A percentile compares a stretch with the other conserved stretches of the same genome.
phyloP scores from a whole-genome alignment of 169 alveolate species.

The Babesia microti region DNA sequence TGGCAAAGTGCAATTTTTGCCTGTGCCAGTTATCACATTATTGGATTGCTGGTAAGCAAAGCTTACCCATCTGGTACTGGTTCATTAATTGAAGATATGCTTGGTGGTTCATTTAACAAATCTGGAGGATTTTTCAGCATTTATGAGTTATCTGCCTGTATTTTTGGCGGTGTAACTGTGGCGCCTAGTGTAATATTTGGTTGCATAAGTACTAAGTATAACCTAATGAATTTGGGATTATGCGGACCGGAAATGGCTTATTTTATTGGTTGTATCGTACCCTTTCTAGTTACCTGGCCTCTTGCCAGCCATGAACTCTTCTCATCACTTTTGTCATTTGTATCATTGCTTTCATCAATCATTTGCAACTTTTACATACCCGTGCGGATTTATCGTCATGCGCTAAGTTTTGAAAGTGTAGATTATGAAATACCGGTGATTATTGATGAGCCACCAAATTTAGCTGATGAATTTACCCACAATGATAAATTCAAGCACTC shows the following conservation, averaged over 20 bases:
- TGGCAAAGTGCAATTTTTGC: constrained; percentile 50
- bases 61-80: constrained; percentile 18
- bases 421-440: too few species aligned
- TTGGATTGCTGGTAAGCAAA: constrained; percentile 34
- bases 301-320: constrained; percentile 44
- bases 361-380: constrained; percentile 57
- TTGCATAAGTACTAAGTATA: constrained; percentile 52
- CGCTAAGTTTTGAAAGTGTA: too few species aligned
- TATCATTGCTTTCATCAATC: constrained; percentile 41
- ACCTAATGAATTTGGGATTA: constrained; percentile 55
- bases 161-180: constrained; percentile 48
- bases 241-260: constrained; percentile 34
- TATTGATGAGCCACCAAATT: too few species aligned
- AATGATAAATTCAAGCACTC: too few species aligned
- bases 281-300: constrained; percentile 54
- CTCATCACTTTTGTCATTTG: constrained; percentile 35
- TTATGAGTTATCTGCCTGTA: constrained; percentile 26
- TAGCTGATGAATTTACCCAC: too few species aligned
- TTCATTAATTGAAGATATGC: constrained; percentile 10
- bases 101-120: constrained; percentile 44
- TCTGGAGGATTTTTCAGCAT: constrained; percentile 31
- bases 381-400: constrained; percentile 40
- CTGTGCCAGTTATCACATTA: constrained; percentile 35
- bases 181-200: constrained; percentile 57
- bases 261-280: constrained; percentile 49